These are phyloP conservation scores for Leccinum ochraceum DNA, from an alignment of 768 basidiomycete genomes.

Conservation along the genomic window DNA sequence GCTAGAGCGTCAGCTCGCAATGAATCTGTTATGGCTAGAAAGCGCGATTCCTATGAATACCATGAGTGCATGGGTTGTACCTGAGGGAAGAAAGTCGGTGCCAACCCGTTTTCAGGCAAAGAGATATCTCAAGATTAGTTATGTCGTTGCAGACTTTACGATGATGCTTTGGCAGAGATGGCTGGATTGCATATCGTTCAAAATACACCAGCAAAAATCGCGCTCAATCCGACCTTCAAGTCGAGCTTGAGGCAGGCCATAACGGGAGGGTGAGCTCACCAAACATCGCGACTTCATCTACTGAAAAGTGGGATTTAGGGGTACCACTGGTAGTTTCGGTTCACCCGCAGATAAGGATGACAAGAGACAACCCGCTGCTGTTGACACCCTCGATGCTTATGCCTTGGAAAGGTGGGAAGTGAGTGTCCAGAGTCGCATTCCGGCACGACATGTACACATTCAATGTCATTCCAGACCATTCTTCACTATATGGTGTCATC, in stretches of 20 bases:
- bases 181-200: constrained; percentile 70
- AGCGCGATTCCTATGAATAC: constrained; percentile 63
- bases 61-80: constrained; percentile 75
- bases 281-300: constrained; percentile 1
- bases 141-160: constrained; percentile 57
- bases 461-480: constrained; percentile 63
- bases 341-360: constrained; percentile 68
- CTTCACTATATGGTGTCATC: constrained; percentile 98
- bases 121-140: constrained; percentile 3
- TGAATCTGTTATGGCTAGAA: constrained; percentile 90
- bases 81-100: constrained; percentile 68
- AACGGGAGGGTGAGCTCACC: constrained; percentile 72
- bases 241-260: constrained; percentile 79
- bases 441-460: constrained; percentile 2
- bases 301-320: constrained; percentile 43
- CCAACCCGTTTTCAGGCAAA: constrained; percentile 1
- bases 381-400: constrained; percentile 73
- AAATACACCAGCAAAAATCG: constrained; percentile 57
- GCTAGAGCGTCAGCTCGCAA: constrained; percentile 80
- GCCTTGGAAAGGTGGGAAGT: constrained; percentile 94
- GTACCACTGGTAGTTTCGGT: constrained; percentile 81
- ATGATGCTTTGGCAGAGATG: constrained; percentile 64
- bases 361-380: constrained; percentile 51
- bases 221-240: constrained; percentile 76
- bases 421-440: constrained; percentile 18